A percentile compares a stretch with the other conserved stretches of the same genome.
These are phyloP conservation scores for Apiospora pterosperma DNA, from an alignment of 2,329 filamentous ascomycete species.

Conservation along the genomic window DNA sequence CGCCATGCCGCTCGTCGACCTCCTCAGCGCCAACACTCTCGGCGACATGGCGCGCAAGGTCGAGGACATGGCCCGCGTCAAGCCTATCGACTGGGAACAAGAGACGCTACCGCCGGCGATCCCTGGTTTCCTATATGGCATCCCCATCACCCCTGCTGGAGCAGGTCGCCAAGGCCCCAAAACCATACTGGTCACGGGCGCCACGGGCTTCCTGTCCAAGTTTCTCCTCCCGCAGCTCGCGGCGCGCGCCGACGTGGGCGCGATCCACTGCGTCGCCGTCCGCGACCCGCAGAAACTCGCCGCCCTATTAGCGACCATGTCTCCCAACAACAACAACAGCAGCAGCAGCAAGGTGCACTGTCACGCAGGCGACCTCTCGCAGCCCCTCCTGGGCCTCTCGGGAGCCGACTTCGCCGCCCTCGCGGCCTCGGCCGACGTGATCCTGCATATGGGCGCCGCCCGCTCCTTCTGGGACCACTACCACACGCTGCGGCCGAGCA, in stretches of 20 bases:
- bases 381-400: conserved; percentile 42
- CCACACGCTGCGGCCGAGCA: conserved; percentile 19
- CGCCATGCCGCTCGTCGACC: conserved; percentile 4
- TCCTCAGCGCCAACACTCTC: conserved; percentile 6
- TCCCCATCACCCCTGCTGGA: too few species aligned
- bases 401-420: conserved; percentile 24
- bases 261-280: conserved; percentile 37
- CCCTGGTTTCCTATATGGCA: background rate
- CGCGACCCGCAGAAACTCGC: too few species aligned
- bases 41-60: conserved; percentile 9
- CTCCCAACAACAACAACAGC: conserved; percentile 13
- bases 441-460: conserved; percentile 48
- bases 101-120: background rate
- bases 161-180: background rate
- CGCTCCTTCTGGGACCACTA: conserved; percentile 30
- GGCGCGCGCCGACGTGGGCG: conserved; percentile 18
- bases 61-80: background rate
- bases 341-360: too few species aligned
- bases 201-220: conserved; percentile 31
- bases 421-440: conserved; percentile 31
- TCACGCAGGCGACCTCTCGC: too few species aligned
- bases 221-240: conserved; percentile 29
- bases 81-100: conserved; percentile 8
- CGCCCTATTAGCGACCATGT: conserved; percentile 38
- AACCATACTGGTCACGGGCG: conserved; percentile 26